Evolutionary conservation across 1,284 basidiomycete genomes (phyloP).

Genomic region (Chalciporus sp.): DNA sequence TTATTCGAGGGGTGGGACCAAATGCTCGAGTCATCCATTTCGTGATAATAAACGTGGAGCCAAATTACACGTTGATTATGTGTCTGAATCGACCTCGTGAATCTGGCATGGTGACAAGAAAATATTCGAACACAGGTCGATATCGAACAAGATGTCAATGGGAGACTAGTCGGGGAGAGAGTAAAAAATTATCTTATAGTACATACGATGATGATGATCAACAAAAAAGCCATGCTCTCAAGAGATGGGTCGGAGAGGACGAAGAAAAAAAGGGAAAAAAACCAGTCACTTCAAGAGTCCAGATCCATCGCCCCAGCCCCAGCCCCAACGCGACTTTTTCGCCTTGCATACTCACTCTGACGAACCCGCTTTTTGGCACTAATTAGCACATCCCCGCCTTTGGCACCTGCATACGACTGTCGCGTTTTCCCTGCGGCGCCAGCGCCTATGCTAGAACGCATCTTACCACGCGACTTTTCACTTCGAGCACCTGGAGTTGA

Average conservation of each 20-base stretch:
- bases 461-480: slow-evolving; percentile 27
- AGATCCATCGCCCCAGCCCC: slow-evolving; percentile 32
- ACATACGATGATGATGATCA: background rate
- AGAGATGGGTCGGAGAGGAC: slow-evolving; percentile 1
- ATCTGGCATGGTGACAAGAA: background rate
- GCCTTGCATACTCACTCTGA: slow-evolving; percentile 65
- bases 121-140: background rate
- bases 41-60: background rate
- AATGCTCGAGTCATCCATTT: too few species aligned
- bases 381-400: slow-evolving; percentile 45
- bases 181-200: slow-evolving; percentile 15
- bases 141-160: background rate
- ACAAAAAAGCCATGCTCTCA: slow-evolving; percentile 1
- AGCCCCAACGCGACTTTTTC: slow-evolving; percentile 40
- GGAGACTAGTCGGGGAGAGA: background rate
- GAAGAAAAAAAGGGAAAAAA: background rate
- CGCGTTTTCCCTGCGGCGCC: slow-evolving; percentile 49
- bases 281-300: slow-evolving; percentile 28
- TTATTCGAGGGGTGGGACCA: too few species aligned
- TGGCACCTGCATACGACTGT: slow-evolving; percentile 38
- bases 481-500: slow-evolving; percentile 18
- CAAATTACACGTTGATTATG: background rate
- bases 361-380: slow-evolving; percentile 66
- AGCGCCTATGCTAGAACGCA: slow-evolving; percentile 60
- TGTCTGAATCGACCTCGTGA: background rate